A percentile compares a stretch with the other conserved stretches of the same genome.
phyloP scores from a whole-genome alignment of 352 stramenopile species.

The Blastocystis sp. region DNA sequence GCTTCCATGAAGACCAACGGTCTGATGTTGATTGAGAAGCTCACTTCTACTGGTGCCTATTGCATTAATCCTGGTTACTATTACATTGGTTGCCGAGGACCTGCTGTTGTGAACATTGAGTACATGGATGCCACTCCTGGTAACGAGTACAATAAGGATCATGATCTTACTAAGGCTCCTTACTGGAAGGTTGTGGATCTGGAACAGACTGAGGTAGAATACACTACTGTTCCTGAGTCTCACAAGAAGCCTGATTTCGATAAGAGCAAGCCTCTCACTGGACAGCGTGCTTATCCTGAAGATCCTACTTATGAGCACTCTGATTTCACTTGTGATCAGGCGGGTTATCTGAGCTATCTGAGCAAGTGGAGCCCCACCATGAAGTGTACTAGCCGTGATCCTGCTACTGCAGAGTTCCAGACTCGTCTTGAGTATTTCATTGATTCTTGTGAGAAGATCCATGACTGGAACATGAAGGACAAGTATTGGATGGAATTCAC shows the following conservation, averaged over 20 bases:
- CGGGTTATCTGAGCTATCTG: too few species aligned
- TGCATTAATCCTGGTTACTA: slow-evolving; percentile 54
- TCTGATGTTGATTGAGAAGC: slow-evolving; percentile 22
- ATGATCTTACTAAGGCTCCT: not conserved
- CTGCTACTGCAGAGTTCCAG: too few species aligned
- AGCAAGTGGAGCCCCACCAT: too few species aligned
- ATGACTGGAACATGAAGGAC: too few species aligned
- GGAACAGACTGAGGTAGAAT: slow-evolving; percentile 11
- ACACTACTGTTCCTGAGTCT: too few species aligned
- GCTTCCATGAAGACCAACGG: slow-evolving; percentile 21
- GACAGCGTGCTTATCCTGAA: slow-evolving; percentile 21
- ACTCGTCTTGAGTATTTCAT: too few species aligned
- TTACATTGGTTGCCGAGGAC: slow-evolving; percentile 31
- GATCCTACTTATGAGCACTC: slow-evolving; percentile 6
- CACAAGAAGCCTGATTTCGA: slow-evolving; percentile 36
- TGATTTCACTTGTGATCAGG: too few species aligned
- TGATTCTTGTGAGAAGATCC: too few species aligned
- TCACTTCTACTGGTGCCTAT: not conserved
- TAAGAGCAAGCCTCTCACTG: slow-evolving; percentile 55
- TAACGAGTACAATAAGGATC: not conserved
- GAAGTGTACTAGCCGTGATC: too few species aligned
- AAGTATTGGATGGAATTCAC: too few species aligned
- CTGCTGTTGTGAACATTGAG: slow-evolving; percentile 13
- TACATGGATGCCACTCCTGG: not conserved
- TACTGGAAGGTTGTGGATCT: slow-evolving; percentile 7